Conservation (phyloP, 1,284 basidiomycete species). For the Rhodotorula glutinis region DNA sequence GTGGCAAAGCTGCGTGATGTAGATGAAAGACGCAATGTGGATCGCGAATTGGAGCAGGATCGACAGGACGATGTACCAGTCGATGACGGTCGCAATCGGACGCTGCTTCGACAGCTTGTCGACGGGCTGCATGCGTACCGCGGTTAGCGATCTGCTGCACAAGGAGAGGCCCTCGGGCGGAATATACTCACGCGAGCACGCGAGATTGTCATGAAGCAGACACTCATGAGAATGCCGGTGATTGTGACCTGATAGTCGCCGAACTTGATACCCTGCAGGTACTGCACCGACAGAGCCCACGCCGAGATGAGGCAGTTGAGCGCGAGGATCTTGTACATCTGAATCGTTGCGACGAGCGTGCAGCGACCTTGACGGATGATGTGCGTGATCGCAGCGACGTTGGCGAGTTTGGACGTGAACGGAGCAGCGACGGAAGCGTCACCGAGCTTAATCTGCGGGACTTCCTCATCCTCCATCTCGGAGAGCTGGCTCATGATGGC, state of each 20-base stretch:
- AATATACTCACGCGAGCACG: conserved; percentile 72
- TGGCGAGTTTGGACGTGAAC: conserved; percentile 90
- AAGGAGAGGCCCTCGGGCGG: not conserved
- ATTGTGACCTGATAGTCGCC: conserved; percentile 69
- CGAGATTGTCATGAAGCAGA: conserved; percentile 94
- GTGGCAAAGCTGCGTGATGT: conserved; percentile 82
- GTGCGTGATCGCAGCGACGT: conserved; percentile 87
- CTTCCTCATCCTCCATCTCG: conserved; percentile 88
- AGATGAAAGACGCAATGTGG: conserved; percentile 81
- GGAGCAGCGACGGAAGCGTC: conserved; percentile 95
- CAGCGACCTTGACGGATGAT: conserved; percentile 95
- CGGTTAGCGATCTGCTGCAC: not conserved
- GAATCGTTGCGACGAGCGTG: conserved; percentile 91
- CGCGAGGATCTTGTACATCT: conserved; percentile 98
- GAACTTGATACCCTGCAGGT: conserved; percentile 95
- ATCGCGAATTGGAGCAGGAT: conserved; percentile 87
- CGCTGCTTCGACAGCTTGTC: conserved; percentile 87
- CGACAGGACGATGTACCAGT: conserved; percentile 84
- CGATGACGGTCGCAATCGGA: conserved; percentile 91
- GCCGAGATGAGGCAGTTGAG: conserved; percentile 94
- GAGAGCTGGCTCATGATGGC: conserved; percentile 84
- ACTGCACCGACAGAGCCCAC: conserved; percentile 90
- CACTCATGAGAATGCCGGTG: conserved; percentile 82
- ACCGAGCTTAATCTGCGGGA: conserved; percentile 93
- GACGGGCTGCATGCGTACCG: conserved; percentile 61